These are phyloP conservation scores for Metschnikowia cerradonensis DNA, from an alignment of 805 yeast species.

Conservation along the genomic window DNA sequence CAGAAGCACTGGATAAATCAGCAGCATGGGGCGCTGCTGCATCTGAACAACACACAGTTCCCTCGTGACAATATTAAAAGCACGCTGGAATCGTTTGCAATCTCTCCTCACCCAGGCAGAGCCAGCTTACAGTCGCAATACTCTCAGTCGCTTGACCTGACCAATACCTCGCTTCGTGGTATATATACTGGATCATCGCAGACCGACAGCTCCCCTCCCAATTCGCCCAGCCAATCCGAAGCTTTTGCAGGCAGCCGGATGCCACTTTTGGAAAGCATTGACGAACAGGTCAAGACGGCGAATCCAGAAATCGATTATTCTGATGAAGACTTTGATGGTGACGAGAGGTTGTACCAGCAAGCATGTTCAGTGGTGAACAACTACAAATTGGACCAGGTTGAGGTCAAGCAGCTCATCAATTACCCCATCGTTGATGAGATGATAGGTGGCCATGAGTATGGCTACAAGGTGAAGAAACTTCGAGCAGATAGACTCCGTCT, in stretches of 20 bases:
- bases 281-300: constrained; percentile 20
- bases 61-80: constrained; percentile 18
- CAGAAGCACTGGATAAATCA: constrained; percentile 73
- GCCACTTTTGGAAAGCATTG: constrained; percentile 8
- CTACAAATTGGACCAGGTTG: constrained; percentile 26
- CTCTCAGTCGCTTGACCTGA: constrained; percentile 27
- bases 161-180: constrained; percentile 31
- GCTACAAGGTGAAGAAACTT: constrained; percentile 38
- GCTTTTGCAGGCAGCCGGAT: not conserved
- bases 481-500: constrained; percentile 23
- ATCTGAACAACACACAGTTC: constrained; percentile 2
- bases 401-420: constrained; percentile 33
- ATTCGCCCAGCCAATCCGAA: constrained; percentile 11
- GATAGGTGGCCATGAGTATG: constrained; percentile 37
- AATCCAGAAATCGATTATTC: constrained; percentile 26
- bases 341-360: constrained; percentile 31
- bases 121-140: constrained; percentile 12
- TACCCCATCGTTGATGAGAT: constrained; percentile 44
- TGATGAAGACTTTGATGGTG: constrained; percentile 34
- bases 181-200: constrained; percentile 28
- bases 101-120: constrained; percentile 9
- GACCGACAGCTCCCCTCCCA: constrained; percentile 21
- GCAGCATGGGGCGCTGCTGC: constrained; percentile 9
- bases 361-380: constrained; percentile 25
- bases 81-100: constrained; percentile 27